Base-by-base conservation (phyloP, 495 filamentous ascomycete genomes). In the Lophiotrema nucula region DNA sequence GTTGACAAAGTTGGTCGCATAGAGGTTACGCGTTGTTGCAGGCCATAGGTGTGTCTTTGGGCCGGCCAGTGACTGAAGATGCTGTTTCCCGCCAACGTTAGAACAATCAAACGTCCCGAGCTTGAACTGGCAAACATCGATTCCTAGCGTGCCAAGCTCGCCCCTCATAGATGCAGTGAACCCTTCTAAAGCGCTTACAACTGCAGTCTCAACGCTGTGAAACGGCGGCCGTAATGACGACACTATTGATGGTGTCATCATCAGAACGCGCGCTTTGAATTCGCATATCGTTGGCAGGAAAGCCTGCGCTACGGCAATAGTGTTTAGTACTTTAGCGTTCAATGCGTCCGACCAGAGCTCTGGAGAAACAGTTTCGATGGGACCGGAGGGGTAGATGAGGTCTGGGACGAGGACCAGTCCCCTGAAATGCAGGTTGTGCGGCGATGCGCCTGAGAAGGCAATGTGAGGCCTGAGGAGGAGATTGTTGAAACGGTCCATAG, bases 321-420 rank as follows among this genome's bases (percentile, higher is more conserved):
- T 92, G n/a, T 88, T 85, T 25, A 97, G 81, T n/a, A 97, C 79
- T 50, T 92, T 89, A 4, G 88, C 88, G 75, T 96, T 96, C 63
- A 97, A 79, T 13, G 87, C 85, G 67, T 97, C 90, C 50, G 88
- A 87, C 81, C 92, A 96, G 58, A 81, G 80, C 18, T 86, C 87
- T 0, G 88, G 82, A 8, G 90, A 82, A 54, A 96, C 84, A 3
- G 87, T 91, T 52, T 89, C 89, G 37, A 96, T 84, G 1, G 88
- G 87, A 2, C 86, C 85, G 37, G 85, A 81, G 11, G 86, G 85
- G 69, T 85, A 87, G 58, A 83, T 82, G 25, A 86, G 77, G 12
- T 83, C 81, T 0, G 87, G 87, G 28, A 95, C 82, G 41, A 97
- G 72, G 46, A 98, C 80, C 23, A 97, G 74, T 22, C 88, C 88